These are phyloP conservation scores for Leccinum ochraceum DNA, from an alignment of 768 basidiomycete species.

Conservation along the genomic window DNA sequence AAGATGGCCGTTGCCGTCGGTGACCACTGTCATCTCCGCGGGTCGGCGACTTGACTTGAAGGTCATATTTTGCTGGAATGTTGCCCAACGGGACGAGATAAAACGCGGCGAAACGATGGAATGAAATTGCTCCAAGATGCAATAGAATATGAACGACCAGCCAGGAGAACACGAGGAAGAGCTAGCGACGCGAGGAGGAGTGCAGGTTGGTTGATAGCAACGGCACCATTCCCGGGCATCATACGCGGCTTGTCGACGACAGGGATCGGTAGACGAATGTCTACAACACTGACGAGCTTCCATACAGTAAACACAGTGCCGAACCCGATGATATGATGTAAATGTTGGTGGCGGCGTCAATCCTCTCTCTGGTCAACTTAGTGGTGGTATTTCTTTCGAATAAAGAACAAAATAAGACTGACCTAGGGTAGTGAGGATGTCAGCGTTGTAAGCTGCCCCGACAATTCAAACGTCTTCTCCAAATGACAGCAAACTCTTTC, in stretches of 20 bases:
- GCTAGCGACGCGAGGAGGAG: background rate
- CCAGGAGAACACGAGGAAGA: constrained; percentile 10
- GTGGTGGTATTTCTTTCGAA: background rate
- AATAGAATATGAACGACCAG: constrained; percentile 7
- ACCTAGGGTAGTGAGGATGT: constrained; percentile 3
- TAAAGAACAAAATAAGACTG: background rate
- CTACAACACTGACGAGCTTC: background rate
- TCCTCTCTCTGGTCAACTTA: background rate
- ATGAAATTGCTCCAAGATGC: constrained; percentile 8
- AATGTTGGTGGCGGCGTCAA: background rate
- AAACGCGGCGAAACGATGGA: constrained; percentile 3
- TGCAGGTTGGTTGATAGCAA: constrained; percentile 12
- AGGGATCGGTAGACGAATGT: background rate
- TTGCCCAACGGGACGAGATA: background rate
- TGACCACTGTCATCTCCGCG: constrained; percentile 21
- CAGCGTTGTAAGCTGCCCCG: background rate
- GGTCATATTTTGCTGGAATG: background rate
- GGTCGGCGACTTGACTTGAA: background rate
- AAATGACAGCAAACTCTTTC: constrained; percentile 41
- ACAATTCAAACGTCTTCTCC: constrained; percentile 33
- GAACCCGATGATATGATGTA: background rate
- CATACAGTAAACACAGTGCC: background rate
- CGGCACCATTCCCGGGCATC: constrained; percentile 10
- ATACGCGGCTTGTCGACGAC: constrained; percentile 1
- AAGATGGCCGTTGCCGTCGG: constrained; percentile 1